Evolutionary conservation across 805 yeast genomes (phyloP).

Genomic region (Saccharomyces mikatae): DNA sequence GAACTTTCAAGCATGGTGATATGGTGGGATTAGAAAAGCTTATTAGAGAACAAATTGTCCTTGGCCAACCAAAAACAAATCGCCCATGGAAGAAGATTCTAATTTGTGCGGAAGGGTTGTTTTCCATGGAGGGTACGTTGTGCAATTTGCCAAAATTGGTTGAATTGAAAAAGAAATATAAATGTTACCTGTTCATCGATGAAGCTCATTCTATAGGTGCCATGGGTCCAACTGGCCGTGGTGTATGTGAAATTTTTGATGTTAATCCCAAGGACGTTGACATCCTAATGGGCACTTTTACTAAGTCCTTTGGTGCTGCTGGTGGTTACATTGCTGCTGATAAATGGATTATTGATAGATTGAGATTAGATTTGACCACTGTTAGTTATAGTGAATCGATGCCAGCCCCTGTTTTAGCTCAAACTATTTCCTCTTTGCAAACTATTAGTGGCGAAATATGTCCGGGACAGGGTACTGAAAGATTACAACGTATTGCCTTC

Average conservation of each 20-base stretch:
- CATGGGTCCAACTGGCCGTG: conserved; percentile 89
- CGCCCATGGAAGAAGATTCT: conserved; percentile 91
- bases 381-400: conserved; percentile 74
- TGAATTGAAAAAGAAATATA: conserved; percentile 71
- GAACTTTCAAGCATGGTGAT: conserved; percentile 87
- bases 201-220: conserved; percentile 99
- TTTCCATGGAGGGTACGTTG: conserved; percentile 88
- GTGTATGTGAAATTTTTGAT: conserved; percentile 89
- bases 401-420: conserved; percentile 87
- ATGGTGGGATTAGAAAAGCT: conserved; percentile 70
- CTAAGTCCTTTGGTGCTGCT: conserved; percentile 97
- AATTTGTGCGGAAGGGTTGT: conserved; percentile 86
- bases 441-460: conserved; percentile 74
- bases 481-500: conserved; percentile 89
- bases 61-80: conserved; percentile 91
- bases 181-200: conserved; percentile 83
- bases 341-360: conserved; percentile 58
- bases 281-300: conserved; percentile 92
- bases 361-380: conserved; percentile 66
- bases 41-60: conserved; percentile 75
- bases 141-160: conserved; percentile 71
- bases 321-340: conserved; percentile 94
- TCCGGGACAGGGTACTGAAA: conserved; percentile 89
- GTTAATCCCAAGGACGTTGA: conserved; percentile 72
- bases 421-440: conserved; percentile 70